Evolutionary conservation across 129 eudicot genomes (phyloP), one percentile per base, ranked within the genome.

Genomic region (Centrapalus pauciflorus): DNA sequence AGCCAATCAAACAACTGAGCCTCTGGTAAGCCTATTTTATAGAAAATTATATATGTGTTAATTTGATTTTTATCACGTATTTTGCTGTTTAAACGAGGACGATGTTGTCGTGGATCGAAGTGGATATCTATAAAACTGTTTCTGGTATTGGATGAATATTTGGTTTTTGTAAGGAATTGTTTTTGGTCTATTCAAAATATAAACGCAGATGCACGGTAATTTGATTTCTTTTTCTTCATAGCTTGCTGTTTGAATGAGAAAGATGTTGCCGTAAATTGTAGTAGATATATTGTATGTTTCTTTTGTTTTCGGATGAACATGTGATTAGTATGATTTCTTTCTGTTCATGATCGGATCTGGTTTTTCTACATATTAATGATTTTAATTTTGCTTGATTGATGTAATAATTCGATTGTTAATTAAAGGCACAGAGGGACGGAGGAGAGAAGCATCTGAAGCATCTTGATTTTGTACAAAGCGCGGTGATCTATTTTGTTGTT

Each of bases 381-480:
- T 63, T 28, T 46, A 11, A 13, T 13, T 11, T 11, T 11, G n/a
- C 23, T 25, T 9, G 12, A 24, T 43, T 48, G 69, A 49, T 52
- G 58, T 54, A 0, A 30, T 14, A 7, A 27, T 48, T 67, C 35
- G 49, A 29, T 40, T 66, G 21, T 58, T 55, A 3, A 32, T 28
- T 76, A 61, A 75, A 82, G 95, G 86, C 55, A 65, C 77, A 75
- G 67, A 78, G 66, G 11, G 90, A 74, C 23, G 73, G 49, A 45
- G 79, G 85, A 21, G 94, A 72, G 67, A 65, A 79, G 61, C 76
- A 76, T 19, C 81, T 91, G 17, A 91, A 83, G 61, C 69, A 87
- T 65, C 86, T 91, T 0, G 94, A 87, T 32, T 87, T 91, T 59
- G 88, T 87, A 28, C 84, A 87, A 82, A 76, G 38, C 4, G 78